Base-by-base conservation (phyloP, 352 stramenopile species). In the Phytophthora foliorum region DNA sequence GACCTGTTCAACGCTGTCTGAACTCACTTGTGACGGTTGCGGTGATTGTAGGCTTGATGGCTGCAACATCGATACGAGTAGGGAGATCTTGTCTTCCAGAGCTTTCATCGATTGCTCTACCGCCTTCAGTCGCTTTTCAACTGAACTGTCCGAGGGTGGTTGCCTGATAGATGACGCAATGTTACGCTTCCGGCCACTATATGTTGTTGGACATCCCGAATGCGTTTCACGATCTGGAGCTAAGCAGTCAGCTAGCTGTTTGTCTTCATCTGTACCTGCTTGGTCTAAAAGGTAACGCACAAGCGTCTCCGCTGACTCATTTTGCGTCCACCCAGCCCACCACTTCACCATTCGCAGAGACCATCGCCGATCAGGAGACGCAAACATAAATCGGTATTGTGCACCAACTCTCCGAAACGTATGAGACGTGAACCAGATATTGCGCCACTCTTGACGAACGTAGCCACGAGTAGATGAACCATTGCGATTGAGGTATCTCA, bases 321-420 rank as follows among this genome's bases (percentile, higher is more conserved):
- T 58, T 46, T 57, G 48, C 7, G 58, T 66, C n/a, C n/a, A n/a
- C n/a, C n/a, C n/a, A n/a, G n/a, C n/a, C 58, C 48, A 66, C 31
- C 39, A 36, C 42, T 61, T 62, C n/a, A 57, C 51, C 41, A 62
- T 62, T 52, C 50, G 13, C 10, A 67, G 27, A 2, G 38, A 59
- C 27, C 46, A 50, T 8, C 31, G 16, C 9, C 59, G 31, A 21
- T 59, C 41, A 13, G 39, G 50, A 2, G 39, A 4, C 2, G 50
- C 38, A 55, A 61, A 56, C 59, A 67, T 60, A 8, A 67, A 67
- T 16, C 50, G 24, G 31, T 61, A 61, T 22, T 67, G 59, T 7
- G 41, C 49, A 21, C 50, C 59, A 36, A 21, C 39, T 24, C 59
- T 39, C 2, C 59, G 50, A 48, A 67, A 60, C 0, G 49, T 56